Conservation (phyloP, 169 alveolate genomes). For the Eimeria acervulina region DNA sequence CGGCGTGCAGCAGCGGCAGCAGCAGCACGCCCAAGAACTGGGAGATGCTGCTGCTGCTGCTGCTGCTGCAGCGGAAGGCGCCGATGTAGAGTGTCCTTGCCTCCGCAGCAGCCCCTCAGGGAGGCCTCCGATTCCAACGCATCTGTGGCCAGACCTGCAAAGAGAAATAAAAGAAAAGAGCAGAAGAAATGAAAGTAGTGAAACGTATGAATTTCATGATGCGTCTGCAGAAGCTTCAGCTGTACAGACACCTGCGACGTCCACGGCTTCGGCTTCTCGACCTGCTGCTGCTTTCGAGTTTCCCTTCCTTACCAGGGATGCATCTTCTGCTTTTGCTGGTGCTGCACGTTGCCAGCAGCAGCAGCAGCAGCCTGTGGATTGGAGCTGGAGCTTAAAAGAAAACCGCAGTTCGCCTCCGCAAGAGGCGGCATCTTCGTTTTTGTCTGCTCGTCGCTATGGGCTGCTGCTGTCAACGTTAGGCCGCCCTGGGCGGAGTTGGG, state of each 20-base stretch:
- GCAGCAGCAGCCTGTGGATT: conserved; percentile 9
- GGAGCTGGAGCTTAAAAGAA: background rate
- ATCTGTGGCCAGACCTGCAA: background rate
- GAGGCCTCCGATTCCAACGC: background rate
- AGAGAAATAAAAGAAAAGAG: background rate
- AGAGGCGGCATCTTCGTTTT: background rate
- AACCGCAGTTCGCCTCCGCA: background rate
- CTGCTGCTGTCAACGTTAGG: conserved; percentile 35
- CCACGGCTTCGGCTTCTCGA: background rate
- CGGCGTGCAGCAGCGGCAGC: background rate
- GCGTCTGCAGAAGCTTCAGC: background rate
- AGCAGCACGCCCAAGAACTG: background rate
- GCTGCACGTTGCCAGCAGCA: conserved; percentile 42
- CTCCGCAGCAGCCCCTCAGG: background rate
- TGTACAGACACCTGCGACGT: conserved; percentile 11
- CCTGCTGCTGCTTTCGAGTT: background rate
- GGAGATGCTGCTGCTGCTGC: background rate
- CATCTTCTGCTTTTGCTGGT: background rate
- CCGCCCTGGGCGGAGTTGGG: background rate
- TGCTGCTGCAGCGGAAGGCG: background rate
- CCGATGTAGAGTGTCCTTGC: conserved; percentile 46
- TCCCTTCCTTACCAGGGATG: background rate
- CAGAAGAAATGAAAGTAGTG: too few relatives aligned
- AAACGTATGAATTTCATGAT: background rate
- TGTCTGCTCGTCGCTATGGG: background rate